Percentiles rank a stretch among this genome's conserved stretches.
Conservation (phyloP, 1,139 yeast genomes). For the Spathaspora sp. region DNA sequence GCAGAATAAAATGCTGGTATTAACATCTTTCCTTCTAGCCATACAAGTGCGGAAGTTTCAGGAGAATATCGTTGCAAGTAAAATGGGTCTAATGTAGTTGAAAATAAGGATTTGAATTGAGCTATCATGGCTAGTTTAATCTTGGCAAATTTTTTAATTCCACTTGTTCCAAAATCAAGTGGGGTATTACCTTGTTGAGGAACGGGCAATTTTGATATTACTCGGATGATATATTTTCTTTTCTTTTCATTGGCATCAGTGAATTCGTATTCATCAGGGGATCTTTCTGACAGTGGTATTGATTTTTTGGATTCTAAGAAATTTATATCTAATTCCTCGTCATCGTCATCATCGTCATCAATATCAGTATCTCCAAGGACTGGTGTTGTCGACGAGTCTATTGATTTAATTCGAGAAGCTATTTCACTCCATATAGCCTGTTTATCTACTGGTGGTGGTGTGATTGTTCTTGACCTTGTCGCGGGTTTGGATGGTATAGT, state of each 20-base stretch:
- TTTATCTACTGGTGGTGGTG: slow-evolving; percentile 16
- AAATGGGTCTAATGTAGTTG: slow-evolving; percentile 5
- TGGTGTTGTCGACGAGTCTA: slow-evolving; percentile 3
- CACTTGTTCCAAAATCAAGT: slow-evolving; percentile 32
- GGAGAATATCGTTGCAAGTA: slow-evolving; percentile 12
- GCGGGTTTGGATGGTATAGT: neutral
- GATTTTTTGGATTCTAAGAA: slow-evolving; percentile 5
- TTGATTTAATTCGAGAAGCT: slow-evolving; percentile 7
- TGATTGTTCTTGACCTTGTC: slow-evolving; percentile 5
- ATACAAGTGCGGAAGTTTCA: slow-evolving; percentile 27
- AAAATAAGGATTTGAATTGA: slow-evolving; percentile 16
- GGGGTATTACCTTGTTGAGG: slow-evolving; percentile 15
- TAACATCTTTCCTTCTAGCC: slow-evolving; percentile 44
- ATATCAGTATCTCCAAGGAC: neutral
- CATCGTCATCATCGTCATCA: slow-evolving; percentile 8
- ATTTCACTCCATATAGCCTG: slow-evolving; percentile 11
- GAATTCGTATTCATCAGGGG: slow-evolving; percentile 18
- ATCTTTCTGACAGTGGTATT: neutral
- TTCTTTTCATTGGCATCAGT: slow-evolving; percentile 27
- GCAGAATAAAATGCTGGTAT: slow-evolving; percentile 43
- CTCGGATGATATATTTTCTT: slow-evolving; percentile 31
- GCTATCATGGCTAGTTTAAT: slow-evolving; percentile 17
- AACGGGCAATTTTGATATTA: slow-evolving; percentile 29
- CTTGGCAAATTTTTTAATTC: slow-evolving; percentile 26
- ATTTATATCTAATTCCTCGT: neutral